Percentiles rank a stretch among this genome's conserved stretches.
Evolutionary conservation across 495 filamentous ascomycete genomes (phyloP).

Genomic region (Aspergillus homomorphus): DNA sequence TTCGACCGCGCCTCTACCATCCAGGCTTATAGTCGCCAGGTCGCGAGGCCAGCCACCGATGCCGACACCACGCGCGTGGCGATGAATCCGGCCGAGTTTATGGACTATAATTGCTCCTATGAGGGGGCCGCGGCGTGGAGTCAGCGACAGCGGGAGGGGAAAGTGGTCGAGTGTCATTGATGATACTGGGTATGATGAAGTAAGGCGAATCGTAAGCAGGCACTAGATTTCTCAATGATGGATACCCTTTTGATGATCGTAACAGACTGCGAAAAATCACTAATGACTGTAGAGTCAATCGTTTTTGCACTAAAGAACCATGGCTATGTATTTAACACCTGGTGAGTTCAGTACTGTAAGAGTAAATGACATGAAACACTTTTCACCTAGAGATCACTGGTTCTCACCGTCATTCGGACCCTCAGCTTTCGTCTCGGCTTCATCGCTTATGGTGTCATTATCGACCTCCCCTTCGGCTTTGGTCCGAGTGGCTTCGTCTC

Average conservation of each 20-base stretch:
- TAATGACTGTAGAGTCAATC: no score
- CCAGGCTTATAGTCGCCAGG: not conserved
- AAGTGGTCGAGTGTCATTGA: no score
- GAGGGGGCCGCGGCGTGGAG: constrained; percentile 26
- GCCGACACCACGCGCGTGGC: constrained; percentile 25
- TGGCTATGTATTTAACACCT: no score
- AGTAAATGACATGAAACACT: not conserved
- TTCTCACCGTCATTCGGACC: not conserved
- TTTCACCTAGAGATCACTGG: not conserved
- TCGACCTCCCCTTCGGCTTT: constrained; percentile 1
- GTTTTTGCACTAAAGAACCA: no score
- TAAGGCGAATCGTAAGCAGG: no score
- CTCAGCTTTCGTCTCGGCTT: not conserved
- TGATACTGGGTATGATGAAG: no score
- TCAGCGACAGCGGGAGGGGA: no score
- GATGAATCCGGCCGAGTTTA: constrained; percentile 41
- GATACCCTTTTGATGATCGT: no score
- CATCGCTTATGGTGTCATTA: constrained; percentile 9
- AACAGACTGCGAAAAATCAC: no score
- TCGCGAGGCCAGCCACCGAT: constrained; percentile 2
- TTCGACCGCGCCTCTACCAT: not conserved
- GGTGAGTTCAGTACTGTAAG: no score
- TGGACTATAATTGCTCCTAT: constrained; percentile 45
- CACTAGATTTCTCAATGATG: no score
- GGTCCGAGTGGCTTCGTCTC: not conserved